Percentiles rank a stretch among this genome's conserved stretches.
Evolutionary conservation across 1,284 basidiomycete species (phyloP).

Genomic region (Naganishia sp.): DNA sequence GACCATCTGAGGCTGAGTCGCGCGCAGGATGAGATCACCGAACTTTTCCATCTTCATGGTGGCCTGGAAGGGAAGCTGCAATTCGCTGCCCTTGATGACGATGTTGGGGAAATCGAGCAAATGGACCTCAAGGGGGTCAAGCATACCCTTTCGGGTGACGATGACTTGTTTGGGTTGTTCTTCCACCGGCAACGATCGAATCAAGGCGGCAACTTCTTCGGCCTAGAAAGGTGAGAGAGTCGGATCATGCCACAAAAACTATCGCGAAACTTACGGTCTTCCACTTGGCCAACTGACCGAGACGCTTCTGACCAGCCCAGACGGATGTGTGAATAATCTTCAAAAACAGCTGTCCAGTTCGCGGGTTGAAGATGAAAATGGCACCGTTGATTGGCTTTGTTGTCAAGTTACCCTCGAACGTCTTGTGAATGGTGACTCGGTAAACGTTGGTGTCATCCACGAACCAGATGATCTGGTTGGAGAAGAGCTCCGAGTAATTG

Average conservation of each 20-base stretch:
- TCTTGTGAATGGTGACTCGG: slow-evolving; percentile 99
- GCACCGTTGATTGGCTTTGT: slow-evolving; percentile 99
- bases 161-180: slow-evolving; percentile 99
- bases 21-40: slow-evolving; percentile 83
- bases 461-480: slow-evolving; percentile 99
- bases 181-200: slow-evolving; percentile 95
- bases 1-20: slow-evolving; percentile 58
- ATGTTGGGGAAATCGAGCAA: slow-evolving; percentile 99
- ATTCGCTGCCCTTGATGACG: slow-evolving; percentile 98
- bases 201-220: slow-evolving; percentile 97
- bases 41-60: slow-evolving; percentile 99
- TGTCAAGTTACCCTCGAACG: slow-evolving; percentile 99
- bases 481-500: slow-evolving; percentile 94
- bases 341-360: slow-evolving; percentile 96
- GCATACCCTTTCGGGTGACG: slow-evolving; percentile 99
- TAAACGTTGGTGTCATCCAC: slow-evolving; percentile 99
- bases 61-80: slow-evolving; percentile 98
- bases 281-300: slow-evolving; percentile 99
- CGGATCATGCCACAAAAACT: too few species aligned
- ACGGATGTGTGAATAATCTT: slow-evolving; percentile 99
- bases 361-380: slow-evolving; percentile 99
- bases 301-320: slow-evolving; percentile 99
- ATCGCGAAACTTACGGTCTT: slow-evolving; percentile 56
- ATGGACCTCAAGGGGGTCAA: slow-evolving; percentile 96
- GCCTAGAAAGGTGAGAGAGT: slow-evolving; percentile 60